These are phyloP conservation scores for Juncus inflexus DNA, from an alignment of 176 grass and related monocot genomes.

Conservation along the genomic window DNA sequence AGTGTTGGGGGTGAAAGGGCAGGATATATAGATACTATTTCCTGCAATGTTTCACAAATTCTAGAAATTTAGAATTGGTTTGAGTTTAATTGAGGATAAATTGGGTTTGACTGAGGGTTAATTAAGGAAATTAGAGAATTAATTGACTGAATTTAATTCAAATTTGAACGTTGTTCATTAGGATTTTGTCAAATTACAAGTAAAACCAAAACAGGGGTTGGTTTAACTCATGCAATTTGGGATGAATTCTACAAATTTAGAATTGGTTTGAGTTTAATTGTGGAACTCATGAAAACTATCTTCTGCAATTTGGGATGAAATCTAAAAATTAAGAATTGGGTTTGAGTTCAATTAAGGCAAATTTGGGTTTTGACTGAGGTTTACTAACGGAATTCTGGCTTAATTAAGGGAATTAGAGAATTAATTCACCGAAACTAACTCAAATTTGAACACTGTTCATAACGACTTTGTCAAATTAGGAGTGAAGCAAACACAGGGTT, in stretches of 20 bases:
- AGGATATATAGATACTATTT: conserved; percentile 68
- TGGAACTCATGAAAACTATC: conserved; percentile 51
- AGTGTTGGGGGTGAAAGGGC: conserved; percentile 57
- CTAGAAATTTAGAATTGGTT: neutral
- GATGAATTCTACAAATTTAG: neutral
- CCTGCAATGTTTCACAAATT: conserved; percentile 44
- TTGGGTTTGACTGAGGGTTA: neutral
- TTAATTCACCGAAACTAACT: neutral
- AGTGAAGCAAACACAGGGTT: neutral
- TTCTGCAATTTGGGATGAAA: conserved; percentile 52
- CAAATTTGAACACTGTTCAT: neutral
- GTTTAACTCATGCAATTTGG: neutral
- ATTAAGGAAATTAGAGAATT: neutral
- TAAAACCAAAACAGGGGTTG: neutral
- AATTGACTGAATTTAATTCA: neutral
- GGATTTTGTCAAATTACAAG: neutral
- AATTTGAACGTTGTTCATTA: neutral
- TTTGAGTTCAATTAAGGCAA: neutral
- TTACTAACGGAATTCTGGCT: neutral
- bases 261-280: neutral
- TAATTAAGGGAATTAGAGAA: neutral
- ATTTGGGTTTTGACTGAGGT: neutral
- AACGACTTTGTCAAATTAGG: neutral
- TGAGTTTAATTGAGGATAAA: neutral
- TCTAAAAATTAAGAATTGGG: neutral